These are phyloP conservation scores for Yamadazyma blattariae DNA, from an alignment of 1,139 yeast species.

Conservation along the genomic window DNA sequence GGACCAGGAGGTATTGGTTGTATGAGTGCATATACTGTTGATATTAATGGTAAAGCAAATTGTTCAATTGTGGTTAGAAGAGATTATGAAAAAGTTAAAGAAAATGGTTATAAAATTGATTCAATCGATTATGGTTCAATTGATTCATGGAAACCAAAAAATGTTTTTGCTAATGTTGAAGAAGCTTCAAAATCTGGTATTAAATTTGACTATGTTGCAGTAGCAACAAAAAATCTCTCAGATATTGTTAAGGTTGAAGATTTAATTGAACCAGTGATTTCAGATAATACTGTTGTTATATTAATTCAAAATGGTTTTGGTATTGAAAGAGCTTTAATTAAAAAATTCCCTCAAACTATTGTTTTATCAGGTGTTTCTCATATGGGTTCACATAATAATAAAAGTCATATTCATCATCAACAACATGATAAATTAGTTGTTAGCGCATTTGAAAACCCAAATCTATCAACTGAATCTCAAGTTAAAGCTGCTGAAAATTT, in stretches of 20 bases:
- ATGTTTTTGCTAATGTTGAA: slow-evolving; percentile 37
- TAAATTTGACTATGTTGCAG: slow-evolving; percentile 62
- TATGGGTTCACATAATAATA: slow-evolving; percentile 60
- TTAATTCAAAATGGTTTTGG: slow-evolving; percentile 74
- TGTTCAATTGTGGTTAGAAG: slow-evolving; percentile 65
- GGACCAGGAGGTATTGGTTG: slow-evolving; percentile 65
- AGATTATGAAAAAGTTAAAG: slow-evolving; percentile 53
- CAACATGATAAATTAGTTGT: slow-evolving; percentile 52
- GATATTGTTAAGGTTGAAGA: slow-evolving; percentile 59
- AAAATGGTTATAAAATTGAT: slow-evolving; percentile 57
- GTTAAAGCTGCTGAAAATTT: slow-evolving; percentile 35
- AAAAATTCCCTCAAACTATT: slow-evolving; percentile 55
- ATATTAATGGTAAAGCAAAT: slow-evolving; percentile 38
- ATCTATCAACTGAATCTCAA: slow-evolving; percentile 15
- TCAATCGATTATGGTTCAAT: slow-evolving; percentile 62
- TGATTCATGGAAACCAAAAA: slow-evolving; percentile 52
- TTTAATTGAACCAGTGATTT: slow-evolving; percentile 46
- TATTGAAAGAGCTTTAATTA: slow-evolving; percentile 59
- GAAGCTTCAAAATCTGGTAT: slow-evolving; percentile 34
- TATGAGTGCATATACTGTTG: slow-evolving; percentile 60
- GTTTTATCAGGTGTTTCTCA: slow-evolving; percentile 68
- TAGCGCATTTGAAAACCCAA: slow-evolving; percentile 46
- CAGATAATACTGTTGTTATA: slow-evolving; percentile 48
- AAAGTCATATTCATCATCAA: slow-evolving; percentile 49
- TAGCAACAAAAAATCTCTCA: slow-evolving; percentile 72